These are phyloP conservation scores for Salvia rosmarinus DNA, from an alignment of 257 asterid genomes.

Conservation along the genomic window DNA sequence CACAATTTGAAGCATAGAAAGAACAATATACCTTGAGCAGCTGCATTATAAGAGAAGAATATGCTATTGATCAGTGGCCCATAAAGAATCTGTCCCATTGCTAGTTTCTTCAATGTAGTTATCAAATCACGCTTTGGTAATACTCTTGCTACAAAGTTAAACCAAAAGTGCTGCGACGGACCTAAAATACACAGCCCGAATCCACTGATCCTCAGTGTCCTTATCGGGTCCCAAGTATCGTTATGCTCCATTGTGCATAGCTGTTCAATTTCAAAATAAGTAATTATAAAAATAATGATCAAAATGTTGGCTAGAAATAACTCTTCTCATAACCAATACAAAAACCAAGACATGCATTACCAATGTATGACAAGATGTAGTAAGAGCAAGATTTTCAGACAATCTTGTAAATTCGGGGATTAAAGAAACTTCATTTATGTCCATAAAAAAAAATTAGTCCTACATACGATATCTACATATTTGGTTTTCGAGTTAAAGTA, in stretches of 20 bases:
- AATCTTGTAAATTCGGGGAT: background rate
- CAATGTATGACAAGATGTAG: background rate
- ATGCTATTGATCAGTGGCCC: slow-evolving; percentile 61
- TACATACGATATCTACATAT: background rate
- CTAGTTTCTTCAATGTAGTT: slow-evolving; percentile 73
- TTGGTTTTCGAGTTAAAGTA: background rate
- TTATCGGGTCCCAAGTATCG: slow-evolving; percentile 53
- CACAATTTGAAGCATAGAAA: slow-evolving; percentile 21
- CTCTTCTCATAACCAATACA: background rate
- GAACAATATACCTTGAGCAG: slow-evolving; percentile 64
- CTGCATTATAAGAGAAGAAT: slow-evolving; percentile 83
- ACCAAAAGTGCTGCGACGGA: slow-evolving; percentile 80
- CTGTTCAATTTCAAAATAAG: slow-evolving; percentile 46
- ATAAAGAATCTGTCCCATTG: slow-evolving; percentile 67
- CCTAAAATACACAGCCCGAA: slow-evolving; percentile 82
- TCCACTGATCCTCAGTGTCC: slow-evolving; percentile 77
- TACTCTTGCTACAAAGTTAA: slow-evolving; percentile 59
- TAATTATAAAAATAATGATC: background rate
- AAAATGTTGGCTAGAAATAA: background rate
- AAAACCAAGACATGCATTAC: background rate
- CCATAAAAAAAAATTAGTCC: background rate
- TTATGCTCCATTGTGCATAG: slow-evolving; percentile 57
- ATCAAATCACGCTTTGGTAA: slow-evolving; percentile 70
- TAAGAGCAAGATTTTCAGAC: background rate
- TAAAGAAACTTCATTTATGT: background rate